These are phyloP conservation scores for Fusarium metavorans DNA, from an alignment of 2,329 filamentous ascomycete genomes.

Conservation along the genomic window DNA sequence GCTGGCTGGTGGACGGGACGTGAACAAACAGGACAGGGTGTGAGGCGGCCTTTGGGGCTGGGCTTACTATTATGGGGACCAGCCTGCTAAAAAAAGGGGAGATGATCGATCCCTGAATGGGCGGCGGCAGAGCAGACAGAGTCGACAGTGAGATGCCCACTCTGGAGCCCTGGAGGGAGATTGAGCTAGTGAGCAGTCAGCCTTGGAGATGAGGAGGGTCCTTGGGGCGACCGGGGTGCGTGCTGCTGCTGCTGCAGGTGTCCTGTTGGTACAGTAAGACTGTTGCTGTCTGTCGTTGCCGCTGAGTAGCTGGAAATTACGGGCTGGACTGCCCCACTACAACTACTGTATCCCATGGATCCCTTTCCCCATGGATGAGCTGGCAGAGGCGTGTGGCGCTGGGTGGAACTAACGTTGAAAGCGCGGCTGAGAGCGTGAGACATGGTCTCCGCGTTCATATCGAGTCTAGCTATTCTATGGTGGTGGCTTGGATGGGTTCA, in stretches of 20 bases:
- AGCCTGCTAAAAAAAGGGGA: slow-evolving; percentile 10
- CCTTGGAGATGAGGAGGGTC: background rate
- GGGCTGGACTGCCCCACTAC: background rate
- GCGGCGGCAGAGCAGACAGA: background rate
- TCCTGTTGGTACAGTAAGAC: background rate
- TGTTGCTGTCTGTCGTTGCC: background rate
- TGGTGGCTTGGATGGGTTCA: slow-evolving; percentile 7
- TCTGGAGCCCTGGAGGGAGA: background rate
- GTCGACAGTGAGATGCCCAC: background rate
- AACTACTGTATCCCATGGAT: background rate
- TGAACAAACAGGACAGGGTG: slow-evolving; percentile 27
- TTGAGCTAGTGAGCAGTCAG: background rate
- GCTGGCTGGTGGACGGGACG: slow-evolving; percentile 1
- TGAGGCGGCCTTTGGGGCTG: slow-evolving; percentile 37
- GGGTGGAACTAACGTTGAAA: background rate
- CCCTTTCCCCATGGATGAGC: background rate
- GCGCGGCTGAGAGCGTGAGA: background rate
- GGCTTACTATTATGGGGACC: slow-evolving; percentile 30
- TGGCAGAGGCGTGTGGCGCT: background rate
- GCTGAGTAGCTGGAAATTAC: background rate
- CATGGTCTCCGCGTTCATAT: background rate
- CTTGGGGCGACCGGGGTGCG: background rate
- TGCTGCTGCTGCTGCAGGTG: background rate
- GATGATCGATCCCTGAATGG: slow-evolving; percentile 12
- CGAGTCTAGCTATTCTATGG: background rate